A percentile compares a stretch with the other conserved stretches of the same genome.
phyloP scores from a whole-genome alignment of 352 stramenopile species.

The Achlya hypogyna region DNA sequence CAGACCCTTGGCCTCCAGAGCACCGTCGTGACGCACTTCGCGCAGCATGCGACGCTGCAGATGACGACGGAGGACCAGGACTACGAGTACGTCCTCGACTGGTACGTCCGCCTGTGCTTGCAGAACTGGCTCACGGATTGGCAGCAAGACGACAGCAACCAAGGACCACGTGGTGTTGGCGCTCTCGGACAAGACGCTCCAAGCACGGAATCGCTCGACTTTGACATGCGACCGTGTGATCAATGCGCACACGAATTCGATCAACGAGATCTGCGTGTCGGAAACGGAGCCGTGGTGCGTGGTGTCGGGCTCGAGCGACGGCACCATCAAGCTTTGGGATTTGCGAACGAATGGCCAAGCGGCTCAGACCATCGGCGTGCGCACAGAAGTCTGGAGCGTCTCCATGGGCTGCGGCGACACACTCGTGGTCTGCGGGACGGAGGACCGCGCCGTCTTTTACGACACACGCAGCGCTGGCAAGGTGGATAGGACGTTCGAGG shows the following conservation, averaged over 20 bases:
- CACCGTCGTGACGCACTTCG: slow-evolving; percentile 62
- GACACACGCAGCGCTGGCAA: slow-evolving; percentile 56
- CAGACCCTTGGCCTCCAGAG: neutral
- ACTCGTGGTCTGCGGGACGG: slow-evolving; percentile 57
- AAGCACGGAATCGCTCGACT: slow-evolving; percentile 17
- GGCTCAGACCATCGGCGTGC: slow-evolving; percentile 50
- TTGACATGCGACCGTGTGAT: slow-evolving; percentile 30
- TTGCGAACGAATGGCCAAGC: slow-evolving; percentile 28
- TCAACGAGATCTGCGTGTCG: slow-evolving; percentile 77
- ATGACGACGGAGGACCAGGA: slow-evolving; percentile 59
- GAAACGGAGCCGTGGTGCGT: slow-evolving; percentile 48
- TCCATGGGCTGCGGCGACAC: slow-evolving; percentile 67
- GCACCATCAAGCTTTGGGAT: slow-evolving; percentile 83
- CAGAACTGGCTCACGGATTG: neutral
- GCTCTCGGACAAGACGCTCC: slow-evolving; percentile 13
- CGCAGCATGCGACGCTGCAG: slow-evolving; percentile 25
- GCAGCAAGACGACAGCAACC: slow-evolving; percentile 56
- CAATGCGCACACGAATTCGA: slow-evolving; percentile 60
- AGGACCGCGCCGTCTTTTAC: slow-evolving; percentile 74
- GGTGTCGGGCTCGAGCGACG: slow-evolving; percentile 76
- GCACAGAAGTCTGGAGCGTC: slow-evolving; percentile 71
- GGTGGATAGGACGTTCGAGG: slow-evolving; percentile 12
- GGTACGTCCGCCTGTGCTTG: slow-evolving; percentile 21
- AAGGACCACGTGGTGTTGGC: slow-evolving; percentile 25
- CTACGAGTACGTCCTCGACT: slow-evolving; percentile 80